A percentile compares a stretch with the other conserved stretches of the same genome.
These are phyloP conservation scores for Globisporangium recalcitrans DNA, from an alignment of 352 stramenopile genomes.

Conservation along the genomic window DNA sequence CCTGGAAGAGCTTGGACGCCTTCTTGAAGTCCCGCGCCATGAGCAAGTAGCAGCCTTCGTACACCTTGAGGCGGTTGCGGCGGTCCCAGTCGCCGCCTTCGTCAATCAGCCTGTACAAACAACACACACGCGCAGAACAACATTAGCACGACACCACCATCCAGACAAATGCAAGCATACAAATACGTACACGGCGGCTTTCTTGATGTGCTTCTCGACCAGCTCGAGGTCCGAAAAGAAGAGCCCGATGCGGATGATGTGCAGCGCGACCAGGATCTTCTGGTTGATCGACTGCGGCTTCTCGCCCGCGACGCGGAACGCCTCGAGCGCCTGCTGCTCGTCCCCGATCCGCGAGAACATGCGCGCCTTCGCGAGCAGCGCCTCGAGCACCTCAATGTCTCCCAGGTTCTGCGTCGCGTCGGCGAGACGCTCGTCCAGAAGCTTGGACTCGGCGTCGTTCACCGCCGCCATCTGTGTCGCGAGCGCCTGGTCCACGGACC, in stretches of 20 bases:
- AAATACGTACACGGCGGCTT: slow-evolving; percentile 62
- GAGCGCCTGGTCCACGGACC: slow-evolving; percentile 52
- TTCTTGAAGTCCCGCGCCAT: slow-evolving; percentile 92
- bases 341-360: slow-evolving; percentile 93
- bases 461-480: slow-evolving; percentile 46
- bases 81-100: slow-evolving; percentile 98
- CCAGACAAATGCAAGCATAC: not conserved
- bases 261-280: slow-evolving; percentile 96
- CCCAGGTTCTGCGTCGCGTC: slow-evolving; percentile 95
- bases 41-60: slow-evolving; percentile 93
- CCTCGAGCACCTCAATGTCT: slow-evolving; percentile 97
- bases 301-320: slow-evolving; percentile 88
- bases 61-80: slow-evolving; percentile 98
- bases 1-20: slow-evolving; percentile 90
- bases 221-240: slow-evolving; percentile 85
- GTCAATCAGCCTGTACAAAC: slow-evolving; percentile 71
- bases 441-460: slow-evolving; percentile 68
- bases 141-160: not conserved
- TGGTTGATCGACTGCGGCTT: slow-evolving; percentile 96
- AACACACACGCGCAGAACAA: not conserved
- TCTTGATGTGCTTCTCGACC: slow-evolving; percentile 85
- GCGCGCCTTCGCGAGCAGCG: slow-evolving; percentile 89
- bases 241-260: slow-evolving; percentile 86
- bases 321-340: slow-evolving; percentile 87
- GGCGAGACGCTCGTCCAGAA: slow-evolving; percentile 81